A percentile compares a stretch with the other conserved stretches of the same genome.
phyloP scores from a whole-genome alignment of 2,329 filamentous ascomycete species.

The Fusarium sp. region DNA sequence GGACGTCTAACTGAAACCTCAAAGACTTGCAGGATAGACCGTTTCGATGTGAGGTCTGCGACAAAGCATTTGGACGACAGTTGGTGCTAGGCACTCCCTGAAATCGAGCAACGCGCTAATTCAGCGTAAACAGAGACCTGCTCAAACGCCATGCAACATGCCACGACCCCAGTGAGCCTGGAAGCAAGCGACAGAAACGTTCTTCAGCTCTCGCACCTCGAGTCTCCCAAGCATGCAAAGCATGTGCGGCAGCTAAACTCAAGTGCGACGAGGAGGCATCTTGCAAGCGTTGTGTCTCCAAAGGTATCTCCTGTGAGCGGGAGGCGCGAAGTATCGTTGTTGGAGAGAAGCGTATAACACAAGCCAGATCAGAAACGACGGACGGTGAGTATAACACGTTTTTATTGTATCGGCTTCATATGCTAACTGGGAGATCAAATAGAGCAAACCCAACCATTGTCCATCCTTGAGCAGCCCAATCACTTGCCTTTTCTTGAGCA shows the following conservation, averaged over 20 bases:
- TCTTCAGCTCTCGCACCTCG: conserved; percentile 15
- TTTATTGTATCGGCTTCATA: neutral
- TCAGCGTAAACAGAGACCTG: conserved; percentile 13
- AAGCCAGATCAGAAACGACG: conserved; percentile 7
- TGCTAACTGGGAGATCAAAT: neutral
- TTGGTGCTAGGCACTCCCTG: conserved; percentile 47
- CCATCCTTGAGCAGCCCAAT: neutral
- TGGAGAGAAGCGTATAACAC: conserved; percentile 8
- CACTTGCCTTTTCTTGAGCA: neutral
- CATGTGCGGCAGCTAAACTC: conserved; percentile 28
- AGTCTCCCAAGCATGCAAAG: conserved; percentile 27
- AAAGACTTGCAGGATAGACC: conserved; percentile 35
- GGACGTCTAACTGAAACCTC: neutral
- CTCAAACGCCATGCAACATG: conserved; percentile 27
- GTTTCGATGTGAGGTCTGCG: conserved; percentile 33
- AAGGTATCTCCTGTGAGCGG: conserved; percentile 14
- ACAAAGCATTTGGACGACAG: conserved; percentile 36
- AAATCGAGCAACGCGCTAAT: neutral
- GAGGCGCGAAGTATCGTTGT: conserved; percentile 17
- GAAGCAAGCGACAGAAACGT: conserved; percentile 23
- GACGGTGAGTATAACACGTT: neutral
- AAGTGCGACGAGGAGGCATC: conserved; percentile 28
- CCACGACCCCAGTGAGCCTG: conserved; percentile 21
- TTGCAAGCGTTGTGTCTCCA: conserved; percentile 16
- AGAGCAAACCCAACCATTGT: neutral